These are phyloP conservation scores for Zygnema circumcarinatum DNA, from an alignment of 139 green algal genomes.

Conservation along the genomic window DNA sequence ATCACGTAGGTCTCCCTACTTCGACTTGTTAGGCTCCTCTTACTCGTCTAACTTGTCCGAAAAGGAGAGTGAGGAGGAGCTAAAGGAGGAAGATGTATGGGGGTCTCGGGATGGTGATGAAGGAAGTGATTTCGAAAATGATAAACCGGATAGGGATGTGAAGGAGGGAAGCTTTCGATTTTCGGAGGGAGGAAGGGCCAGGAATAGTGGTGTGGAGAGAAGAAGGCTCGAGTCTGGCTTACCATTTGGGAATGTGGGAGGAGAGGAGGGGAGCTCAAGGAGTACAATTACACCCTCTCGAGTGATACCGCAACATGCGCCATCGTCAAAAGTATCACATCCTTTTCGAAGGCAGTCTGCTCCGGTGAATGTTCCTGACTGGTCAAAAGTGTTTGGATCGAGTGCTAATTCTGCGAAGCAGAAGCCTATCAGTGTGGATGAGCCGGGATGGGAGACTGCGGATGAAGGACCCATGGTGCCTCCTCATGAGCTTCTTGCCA, in stretches of 20 bases:
- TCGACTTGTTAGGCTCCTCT: not conserved
- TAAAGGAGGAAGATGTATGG: slow-evolving; percentile 25
- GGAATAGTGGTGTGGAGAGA: no score
- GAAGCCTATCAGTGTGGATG: slow-evolving; percentile 1
- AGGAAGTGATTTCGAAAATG: not conserved
- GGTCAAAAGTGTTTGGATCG: slow-evolving; percentile 1
- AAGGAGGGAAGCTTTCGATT: no score
- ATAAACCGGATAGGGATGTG: not conserved
- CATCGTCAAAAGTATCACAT: not conserved
- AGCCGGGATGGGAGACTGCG: slow-evolving; percentile 3
- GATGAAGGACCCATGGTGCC: slow-evolving; percentile 39
- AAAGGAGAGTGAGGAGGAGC: not conserved
- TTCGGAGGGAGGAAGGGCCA: no score
- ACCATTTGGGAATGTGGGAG: not conserved
- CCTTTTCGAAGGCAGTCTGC: slow-evolving; percentile 9
- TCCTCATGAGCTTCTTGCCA: slow-evolving; percentile 42
- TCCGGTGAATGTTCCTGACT: slow-evolving; percentile 43
- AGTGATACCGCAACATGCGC: not conserved
- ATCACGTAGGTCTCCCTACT: not conserved
- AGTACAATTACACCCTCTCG: not conserved
- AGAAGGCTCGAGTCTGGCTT: not conserved
- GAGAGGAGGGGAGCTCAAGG: not conserved
- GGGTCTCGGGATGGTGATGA: not conserved
- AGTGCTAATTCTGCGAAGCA: not conserved
- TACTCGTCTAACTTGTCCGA: not conserved